A percentile compares a stretch with the other conserved stretches of the same genome.
Evolutionary conservation across 2,329 filamentous ascomycete genomes (phyloP).

Genomic region (Botryotinia convoluta): DNA sequence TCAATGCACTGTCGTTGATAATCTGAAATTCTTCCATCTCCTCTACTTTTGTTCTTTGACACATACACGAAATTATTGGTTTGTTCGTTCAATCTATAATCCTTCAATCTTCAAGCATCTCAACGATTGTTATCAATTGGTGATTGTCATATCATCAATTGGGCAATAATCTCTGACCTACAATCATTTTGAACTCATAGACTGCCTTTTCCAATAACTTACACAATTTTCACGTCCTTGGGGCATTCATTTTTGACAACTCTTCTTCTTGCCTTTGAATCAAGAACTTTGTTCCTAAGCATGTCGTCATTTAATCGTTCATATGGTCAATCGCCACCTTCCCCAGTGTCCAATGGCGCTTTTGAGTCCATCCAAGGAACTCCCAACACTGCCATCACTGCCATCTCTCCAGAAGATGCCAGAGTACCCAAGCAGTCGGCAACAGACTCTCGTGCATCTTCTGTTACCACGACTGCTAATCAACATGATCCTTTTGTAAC

Average conservation of each 20-base stretch:
- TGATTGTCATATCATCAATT: background rate
- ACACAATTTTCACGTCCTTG: constrained; percentile 4
- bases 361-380: constrained; percentile 60
- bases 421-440: constrained; percentile 22
- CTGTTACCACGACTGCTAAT: constrained; percentile 30
- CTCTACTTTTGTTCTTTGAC: constrained; percentile 1
- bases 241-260: constrained; percentile 13
- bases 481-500: constrained; percentile 51
- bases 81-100: background rate
- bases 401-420: constrained; percentile 60
- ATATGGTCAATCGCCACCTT: constrained; percentile 25
- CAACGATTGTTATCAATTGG: constrained; percentile 1
- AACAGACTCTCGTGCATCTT: constrained; percentile 30
- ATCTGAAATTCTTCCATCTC: background rate
- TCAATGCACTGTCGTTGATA: background rate
- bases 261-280: background rate
- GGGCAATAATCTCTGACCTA: background rate
- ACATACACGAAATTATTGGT: constrained; percentile 6
- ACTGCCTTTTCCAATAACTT: background rate
- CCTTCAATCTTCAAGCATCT: background rate
- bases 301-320: constrained; percentile 22
- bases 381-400: constrained; percentile 61
- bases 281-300: background rate
- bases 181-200: background rate
- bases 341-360: constrained; percentile 48